Base-by-base conservation (phyloP, 805 yeast genomes). In the Millerozyma miso region DNA sequence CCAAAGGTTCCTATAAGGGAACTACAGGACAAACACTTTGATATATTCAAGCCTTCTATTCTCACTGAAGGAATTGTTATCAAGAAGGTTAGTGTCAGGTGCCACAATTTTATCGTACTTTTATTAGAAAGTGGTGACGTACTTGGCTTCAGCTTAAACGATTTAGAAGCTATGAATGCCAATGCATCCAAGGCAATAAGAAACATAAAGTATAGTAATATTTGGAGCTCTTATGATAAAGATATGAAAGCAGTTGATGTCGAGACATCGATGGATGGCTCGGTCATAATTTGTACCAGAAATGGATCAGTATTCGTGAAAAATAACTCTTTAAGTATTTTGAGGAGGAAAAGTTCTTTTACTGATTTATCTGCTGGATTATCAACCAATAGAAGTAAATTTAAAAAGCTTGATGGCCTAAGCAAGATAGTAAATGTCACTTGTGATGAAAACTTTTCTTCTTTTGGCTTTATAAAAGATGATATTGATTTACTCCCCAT, bases 251-350 rank as follows among this genome's bases (percentile, higher is more conserved):
- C 79, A 38, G 67, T 65, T 3, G 95, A 88, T 61, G 74, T 85
- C 26, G 91, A 82, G 53, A 71, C 83, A 35, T 76, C 85, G 2
- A 67, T 63, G 14, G 85, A 83, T 53, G 95, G 95, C 0, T 79
- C 86, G 0, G 59, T 87, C 2, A 66, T 89, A 1, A 57, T 90
- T 1, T 77, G 85, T 48, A 83, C 93, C 0, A 59, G 68, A 16
- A 79, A 80, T 38, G 97, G 97, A 0, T 74, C 83, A 17, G 86
- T 78, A 0, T 88, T 76, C 50, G 66, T 69, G 49, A 74, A 64
- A 48, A 50, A 63, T 3, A 50, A 37, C n/a, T 48, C 50, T 36
- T 39, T 59, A n/a, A 15, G 34, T 15, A 13, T n/a, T 6, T 47
- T 45, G 14, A 56, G 51, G 38, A 41, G 73, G 17, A 55, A 60